phyloP scores from a whole-genome alignment of 2,329 filamentous ascomycete genomes.

The Drechslerella coelobrocha region DNA sequence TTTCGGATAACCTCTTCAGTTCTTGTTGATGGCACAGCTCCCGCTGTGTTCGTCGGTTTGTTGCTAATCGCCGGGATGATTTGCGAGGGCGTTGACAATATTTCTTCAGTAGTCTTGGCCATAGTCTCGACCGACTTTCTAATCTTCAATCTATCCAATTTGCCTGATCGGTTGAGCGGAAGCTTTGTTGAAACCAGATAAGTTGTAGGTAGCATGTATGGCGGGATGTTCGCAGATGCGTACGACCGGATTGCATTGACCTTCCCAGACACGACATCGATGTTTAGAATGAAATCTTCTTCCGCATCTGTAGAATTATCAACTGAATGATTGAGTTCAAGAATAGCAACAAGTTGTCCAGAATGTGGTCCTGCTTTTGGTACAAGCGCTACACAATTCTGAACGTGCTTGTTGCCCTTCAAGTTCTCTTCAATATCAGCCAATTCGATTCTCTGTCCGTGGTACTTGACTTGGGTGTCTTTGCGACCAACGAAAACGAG shows the following conservation, averaged over 20 bases:
- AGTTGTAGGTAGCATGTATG: conserved; percentile 16
- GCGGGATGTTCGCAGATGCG: conserved; percentile 12
- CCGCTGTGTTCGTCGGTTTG: not conserved
- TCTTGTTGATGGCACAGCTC: not conserved
- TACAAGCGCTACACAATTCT: conserved; percentile 18
- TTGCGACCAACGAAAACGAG: conserved; percentile 69
- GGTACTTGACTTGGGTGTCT: conserved; percentile 70
- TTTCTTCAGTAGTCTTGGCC: not conserved
- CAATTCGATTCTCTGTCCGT: conserved; percentile 15
- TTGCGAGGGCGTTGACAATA: not conserved
- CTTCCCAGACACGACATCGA: conserved; percentile 11
- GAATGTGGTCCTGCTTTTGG: conserved; percentile 7
- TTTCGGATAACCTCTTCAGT: not conserved
- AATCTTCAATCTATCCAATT: conserved; percentile 6
- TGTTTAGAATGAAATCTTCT: conserved; percentile 8
- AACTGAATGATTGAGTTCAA: conserved; percentile 8
- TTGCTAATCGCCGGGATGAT: not conserved
- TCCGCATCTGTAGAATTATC: conserved; percentile 8
- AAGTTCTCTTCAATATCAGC: conserved; percentile 13
- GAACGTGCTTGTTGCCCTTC: conserved; percentile 10
- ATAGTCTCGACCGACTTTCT: conserved; percentile 7
- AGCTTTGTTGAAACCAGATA: conserved; percentile 18
- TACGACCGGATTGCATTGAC: conserved; percentile 13
- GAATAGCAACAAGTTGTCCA: conserved; percentile 17
- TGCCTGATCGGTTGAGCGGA: conserved; percentile 6